Base-by-base conservation (phyloP, 192 early-diverging fungal species). In the Dissophora ornata region DNA sequence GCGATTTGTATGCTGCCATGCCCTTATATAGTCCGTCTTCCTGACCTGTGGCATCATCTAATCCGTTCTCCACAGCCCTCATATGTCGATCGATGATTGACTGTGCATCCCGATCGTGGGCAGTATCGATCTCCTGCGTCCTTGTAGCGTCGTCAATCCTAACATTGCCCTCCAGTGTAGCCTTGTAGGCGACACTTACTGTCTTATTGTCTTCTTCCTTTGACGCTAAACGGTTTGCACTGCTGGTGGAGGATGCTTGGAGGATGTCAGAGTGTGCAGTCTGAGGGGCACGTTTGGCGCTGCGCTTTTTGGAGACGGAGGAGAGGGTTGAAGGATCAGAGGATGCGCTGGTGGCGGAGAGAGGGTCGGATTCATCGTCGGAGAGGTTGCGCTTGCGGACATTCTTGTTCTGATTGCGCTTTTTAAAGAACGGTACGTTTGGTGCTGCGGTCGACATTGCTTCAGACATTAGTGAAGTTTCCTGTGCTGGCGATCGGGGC, bases 21-120 rank as follows among this genome's bases (percentile, higher is more conserved):
- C 94, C 94, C 47, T 81, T 85, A 82, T 95, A 95, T 11, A 89
- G 29, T 18, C 80, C 81, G 42, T 83, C 83, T 8, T 81, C 86
- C 29, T 78, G 71, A 10, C 79, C 81, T 0, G 66, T 70, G 19
- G 62, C 33, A 10, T 69, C 75, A 2, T 69, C 75, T 5, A 69
- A 41, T 12, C 75, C 62, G 46, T 74, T 67, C 29, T 82, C 81
- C 18, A 79, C 77, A 30, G 77, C 77, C n/a, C 77, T 53, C 60
- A 82, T 66, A 50, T 82, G 78, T 8, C 79, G 65, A 47, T 82
- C 81, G 33, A 82, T 75, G 25, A 82, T 19, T 9, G 69, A 50
- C 41, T 80, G 79, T 6, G 74, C 80, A 56, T 83, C 80, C 38
- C 61, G 57, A 30, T 83, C 84, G 38, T 80, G 69, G 50, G 87